Percentiles rank a stretch among this genome's conserved stretches.
These are phyloP conservation scores for Fraxinus platypoda DNA, from an alignment of 305 asterid species.

Conservation along the genomic window DNA sequence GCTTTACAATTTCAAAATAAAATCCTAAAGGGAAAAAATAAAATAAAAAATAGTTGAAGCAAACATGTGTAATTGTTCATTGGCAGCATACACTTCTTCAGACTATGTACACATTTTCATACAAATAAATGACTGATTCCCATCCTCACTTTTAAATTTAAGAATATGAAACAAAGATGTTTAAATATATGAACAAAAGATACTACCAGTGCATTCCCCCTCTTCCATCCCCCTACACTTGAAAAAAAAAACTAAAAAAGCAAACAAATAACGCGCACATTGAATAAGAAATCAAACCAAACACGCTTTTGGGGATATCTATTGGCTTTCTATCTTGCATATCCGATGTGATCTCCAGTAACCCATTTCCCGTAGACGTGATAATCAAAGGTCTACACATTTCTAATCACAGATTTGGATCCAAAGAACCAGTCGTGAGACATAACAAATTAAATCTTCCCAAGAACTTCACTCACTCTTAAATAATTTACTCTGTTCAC, in stretches of 20 bases:
- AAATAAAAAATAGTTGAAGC: neutral
- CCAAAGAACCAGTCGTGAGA: neutral
- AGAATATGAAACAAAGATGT: slow-evolving; percentile 18
- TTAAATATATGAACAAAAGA: slow-evolving; percentile 17
- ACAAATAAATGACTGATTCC: neutral
- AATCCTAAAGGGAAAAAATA: neutral
- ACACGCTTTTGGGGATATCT: slow-evolving; percentile 9
- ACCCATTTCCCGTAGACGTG: neutral
- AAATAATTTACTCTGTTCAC: neutral
- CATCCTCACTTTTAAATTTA: neutral
- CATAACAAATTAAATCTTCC: neutral
- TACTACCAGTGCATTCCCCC: neutral
- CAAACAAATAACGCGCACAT: slow-evolving; percentile 6
- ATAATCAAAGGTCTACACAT: slow-evolving; percentile 1
- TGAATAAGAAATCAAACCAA: neutral
- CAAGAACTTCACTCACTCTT: neutral
- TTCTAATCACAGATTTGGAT: neutral
- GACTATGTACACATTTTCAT: slow-evolving; percentile 2
- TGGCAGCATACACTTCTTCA: neutral
- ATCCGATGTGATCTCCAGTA: neutral
- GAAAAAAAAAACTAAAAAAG: slow-evolving; percentile 13
- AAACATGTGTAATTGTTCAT: slow-evolving; percentile 5
- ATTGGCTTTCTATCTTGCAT: neutral
- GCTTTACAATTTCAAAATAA: neutral
- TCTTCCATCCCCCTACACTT: slow-evolving; percentile 15